A percentile compares a stretch with the other conserved stretches of the same genome.
Evolutionary conservation across 768 basidiomycete species (phyloP).

Genomic region (Tremella fuciformis): DNA sequence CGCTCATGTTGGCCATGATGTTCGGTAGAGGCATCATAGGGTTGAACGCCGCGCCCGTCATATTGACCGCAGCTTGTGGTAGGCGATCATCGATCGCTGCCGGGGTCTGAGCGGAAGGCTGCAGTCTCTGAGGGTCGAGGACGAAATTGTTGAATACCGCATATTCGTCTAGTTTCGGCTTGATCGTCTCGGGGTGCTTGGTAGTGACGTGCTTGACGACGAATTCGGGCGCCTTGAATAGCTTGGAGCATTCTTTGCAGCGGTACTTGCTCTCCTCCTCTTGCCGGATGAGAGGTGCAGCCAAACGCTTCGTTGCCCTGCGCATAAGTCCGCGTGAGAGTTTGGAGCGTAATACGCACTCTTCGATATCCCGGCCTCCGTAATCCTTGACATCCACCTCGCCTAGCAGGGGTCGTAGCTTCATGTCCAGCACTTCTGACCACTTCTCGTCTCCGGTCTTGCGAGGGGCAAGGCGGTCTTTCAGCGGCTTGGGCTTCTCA

Average conservation of each 20-base stretch:
- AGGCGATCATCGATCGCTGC: conserved; percentile 49
- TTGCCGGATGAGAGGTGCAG: conserved; percentile 79
- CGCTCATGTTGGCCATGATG: conserved; percentile 4
- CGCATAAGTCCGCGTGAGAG: not conserved
- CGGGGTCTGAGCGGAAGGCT: conserved; percentile 36
- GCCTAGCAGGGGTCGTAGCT: conserved; percentile 74
- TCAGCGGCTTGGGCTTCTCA: conserved; percentile 39
- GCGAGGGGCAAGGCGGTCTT: conserved; percentile 10
- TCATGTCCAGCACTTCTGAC: conserved; percentile 83
- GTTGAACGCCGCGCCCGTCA: conserved; percentile 13
- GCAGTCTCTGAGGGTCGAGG: conserved; percentile 86
- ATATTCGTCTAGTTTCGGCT: conserved; percentile 66
- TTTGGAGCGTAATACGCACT: conserved; percentile 59
- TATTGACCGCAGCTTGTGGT: conserved; percentile 35
- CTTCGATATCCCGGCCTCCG: conserved; percentile 83
- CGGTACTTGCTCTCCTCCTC: conserved; percentile 97
- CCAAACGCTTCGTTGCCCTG: conserved; percentile 77
- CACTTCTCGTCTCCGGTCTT: conserved; percentile 70
- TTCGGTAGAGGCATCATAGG: conserved; percentile 10
- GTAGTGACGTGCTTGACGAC: conserved; percentile 96
- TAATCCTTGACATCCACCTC: conserved; percentile 82
- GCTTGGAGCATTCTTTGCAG: conserved; percentile 88
- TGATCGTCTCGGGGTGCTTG: conserved; percentile 85
- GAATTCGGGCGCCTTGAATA: conserved; percentile 95
- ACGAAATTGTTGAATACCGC: conserved; percentile 78